Evolutionary conservation across 768 basidiomycete species (phyloP).

Genomic region (Leccinum rimulosum): DNA sequence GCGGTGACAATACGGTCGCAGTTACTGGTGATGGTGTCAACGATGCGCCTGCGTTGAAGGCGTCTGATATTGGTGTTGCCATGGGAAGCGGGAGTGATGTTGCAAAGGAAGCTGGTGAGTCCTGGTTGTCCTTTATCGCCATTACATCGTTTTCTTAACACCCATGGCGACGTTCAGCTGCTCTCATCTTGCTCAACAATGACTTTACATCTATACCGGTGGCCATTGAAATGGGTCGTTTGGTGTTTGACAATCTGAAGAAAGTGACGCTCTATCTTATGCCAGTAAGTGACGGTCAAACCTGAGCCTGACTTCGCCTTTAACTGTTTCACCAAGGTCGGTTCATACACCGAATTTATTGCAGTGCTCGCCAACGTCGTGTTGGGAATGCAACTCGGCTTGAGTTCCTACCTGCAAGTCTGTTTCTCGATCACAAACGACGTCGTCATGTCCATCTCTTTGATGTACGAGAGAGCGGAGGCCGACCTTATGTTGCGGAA

Average conservation of each 20-base stretch:
- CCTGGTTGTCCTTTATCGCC: background rate
- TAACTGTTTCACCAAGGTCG: slow-evolving; percentile 32
- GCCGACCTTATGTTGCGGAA: slow-evolving; percentile 47
- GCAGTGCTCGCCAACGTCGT: slow-evolving; percentile 54
- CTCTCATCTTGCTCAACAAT: slow-evolving; percentile 54
- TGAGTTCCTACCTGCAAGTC: slow-evolving; percentile 54
- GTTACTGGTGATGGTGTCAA: slow-evolving; percentile 60
- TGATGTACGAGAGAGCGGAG: slow-evolving; percentile 54
- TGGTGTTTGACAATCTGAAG: slow-evolving; percentile 59
- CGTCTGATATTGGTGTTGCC: slow-evolving; percentile 54
- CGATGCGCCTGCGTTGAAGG: slow-evolving; percentile 50
- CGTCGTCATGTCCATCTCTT: slow-evolving; percentile 47
- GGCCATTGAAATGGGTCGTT: slow-evolving; percentile 57
- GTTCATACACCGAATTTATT: slow-evolving; percentile 59
- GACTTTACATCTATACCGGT: slow-evolving; percentile 57
- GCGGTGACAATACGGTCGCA: slow-evolving; percentile 49
- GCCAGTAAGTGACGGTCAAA: slow-evolving; percentile 31
- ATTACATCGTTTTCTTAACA: background rate
- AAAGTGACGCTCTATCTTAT: slow-evolving; percentile 47
- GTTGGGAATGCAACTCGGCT: slow-evolving; percentile 56
- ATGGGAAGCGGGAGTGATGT: slow-evolving; percentile 50
- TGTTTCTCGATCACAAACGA: slow-evolving; percentile 56
- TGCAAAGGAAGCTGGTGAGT: slow-evolving; percentile 53
- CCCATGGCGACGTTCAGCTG: slow-evolving; percentile 23
- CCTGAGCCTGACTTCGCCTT: background rate